phyloP scores from a whole-genome alignment of 495 filamentous ascomycete species.

The Entonaema liquescens region DNA sequence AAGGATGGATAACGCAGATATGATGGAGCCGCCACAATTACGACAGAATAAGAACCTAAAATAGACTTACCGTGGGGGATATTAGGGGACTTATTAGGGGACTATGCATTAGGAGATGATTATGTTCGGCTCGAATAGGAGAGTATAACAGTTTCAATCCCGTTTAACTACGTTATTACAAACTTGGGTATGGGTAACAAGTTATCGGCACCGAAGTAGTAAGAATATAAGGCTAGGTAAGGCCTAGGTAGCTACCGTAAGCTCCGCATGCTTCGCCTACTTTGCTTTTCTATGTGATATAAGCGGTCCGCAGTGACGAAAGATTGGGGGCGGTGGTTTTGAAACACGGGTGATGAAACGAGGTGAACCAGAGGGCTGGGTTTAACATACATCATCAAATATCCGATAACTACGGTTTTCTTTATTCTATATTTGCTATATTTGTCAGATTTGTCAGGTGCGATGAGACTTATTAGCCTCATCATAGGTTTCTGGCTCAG shows the following conservation, averaged over 20 bases:
- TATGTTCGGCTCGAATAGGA: neutral
- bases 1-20: conserved; percentile 11
- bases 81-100: neutral
- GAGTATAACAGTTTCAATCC: neutral
- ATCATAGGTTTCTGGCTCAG: no score
- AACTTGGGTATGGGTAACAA: neutral
- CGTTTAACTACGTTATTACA: neutral
- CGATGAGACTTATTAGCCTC: no score
- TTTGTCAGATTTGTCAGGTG: no score
- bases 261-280: neutral
- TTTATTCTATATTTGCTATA: neutral
- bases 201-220: neutral
- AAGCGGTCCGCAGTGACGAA: neutral
- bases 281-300: neutral
- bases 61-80: conserved; percentile 10
- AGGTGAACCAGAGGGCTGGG: conserved; percentile 26
- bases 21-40: conserved; percentile 20
- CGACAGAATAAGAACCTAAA: conserved; percentile 29
- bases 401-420: neutral
- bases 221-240: neutral
- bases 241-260: neutral
- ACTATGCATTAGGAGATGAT: no score
- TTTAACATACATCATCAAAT: conserved; percentile 1
- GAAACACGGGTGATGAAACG: conserved; percentile 1
- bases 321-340: conserved; percentile 11